Evolutionary conservation across 202 grass and related monocot species (phyloP).

Genomic region (Setaria viridis): DNA sequence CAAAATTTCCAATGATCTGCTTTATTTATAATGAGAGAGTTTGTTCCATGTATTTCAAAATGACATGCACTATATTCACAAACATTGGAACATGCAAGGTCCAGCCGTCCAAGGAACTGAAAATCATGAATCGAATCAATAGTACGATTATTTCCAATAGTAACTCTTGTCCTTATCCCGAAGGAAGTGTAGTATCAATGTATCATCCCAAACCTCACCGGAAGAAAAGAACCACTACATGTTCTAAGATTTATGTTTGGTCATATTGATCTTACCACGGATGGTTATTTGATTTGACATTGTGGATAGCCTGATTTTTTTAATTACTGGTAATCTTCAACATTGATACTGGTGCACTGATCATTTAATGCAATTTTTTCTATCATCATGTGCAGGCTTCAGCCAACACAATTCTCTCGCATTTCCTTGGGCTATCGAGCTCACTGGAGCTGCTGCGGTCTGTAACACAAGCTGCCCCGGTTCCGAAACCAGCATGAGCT

Average conservation of each 20-base stretch:
- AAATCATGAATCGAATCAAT: neutral
- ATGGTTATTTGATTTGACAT: neutral
- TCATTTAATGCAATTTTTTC: neutral
- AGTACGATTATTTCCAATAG: neutral
- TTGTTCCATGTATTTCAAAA: neutral
- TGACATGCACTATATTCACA: neutral
- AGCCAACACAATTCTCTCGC: conserved; percentile 85
- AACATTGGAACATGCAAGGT: conserved; percentile 20
- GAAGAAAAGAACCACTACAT: neutral
- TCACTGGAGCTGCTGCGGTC: conserved; percentile 76
- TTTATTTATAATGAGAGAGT: neutral
- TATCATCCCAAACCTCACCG: neutral
- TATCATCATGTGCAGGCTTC: conserved; percentile 61
- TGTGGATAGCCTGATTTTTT: neutral
- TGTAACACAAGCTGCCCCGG: conserved; percentile 52
- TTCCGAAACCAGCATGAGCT: conserved; percentile 47
- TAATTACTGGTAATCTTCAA: neutral
- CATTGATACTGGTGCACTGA: neutral
- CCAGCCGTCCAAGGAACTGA: neutral
- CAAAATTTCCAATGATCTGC: neutral
- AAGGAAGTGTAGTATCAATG: neutral
- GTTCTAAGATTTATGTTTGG: neutral
- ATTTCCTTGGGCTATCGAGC: conserved; percentile 81
- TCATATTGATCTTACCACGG: neutral
- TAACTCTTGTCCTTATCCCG: neutral